Base-by-base conservation (phyloP, 2,329 filamentous ascomycete species). In the Calonectria pseudoreteaudii region DNA sequence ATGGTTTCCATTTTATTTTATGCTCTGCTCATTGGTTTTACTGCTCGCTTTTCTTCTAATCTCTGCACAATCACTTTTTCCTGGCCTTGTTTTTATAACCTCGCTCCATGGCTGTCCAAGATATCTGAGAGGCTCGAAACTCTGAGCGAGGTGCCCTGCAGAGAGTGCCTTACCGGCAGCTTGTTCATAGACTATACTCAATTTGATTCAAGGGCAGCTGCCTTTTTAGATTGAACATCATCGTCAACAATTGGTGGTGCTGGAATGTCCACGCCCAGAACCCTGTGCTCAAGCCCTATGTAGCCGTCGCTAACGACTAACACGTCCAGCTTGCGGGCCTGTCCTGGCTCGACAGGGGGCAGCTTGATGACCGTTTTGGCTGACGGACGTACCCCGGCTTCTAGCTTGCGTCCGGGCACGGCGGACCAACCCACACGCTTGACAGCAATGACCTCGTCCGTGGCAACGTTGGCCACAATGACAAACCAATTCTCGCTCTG, bases 401-500 rank as follows among this genome's bases (percentile, higher is more conserved):
- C 84, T 13, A 87, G 81, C 38, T 81, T 78, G 67, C 78, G 80
- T 44, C 74, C 80, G 26, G 68, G 77, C 36, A 70, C 72, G 44
- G 82, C 72, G 68, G 79, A 82, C 96, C 97, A 98, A 2, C 92
- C 93, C 0, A 97, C 91, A 36, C 97, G 89, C 89, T 98, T 98
- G 75, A 99, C 88, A 3, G 94, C 96, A 5, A 98, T 85, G 49
- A 98, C 89, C 78, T 98, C 95, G 73, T 96, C 95, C 9, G 86
- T 90, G 0, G 86, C 87, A 3, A 90, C 80, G 78, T 94, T 92
- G 9, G 92, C 93, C 0, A 98, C 89, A 28, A 98, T 82, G 18
- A 97, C 91, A 84, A 99, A 98, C 90, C 93, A 98, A 0, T 96
- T 96, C 81, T 99, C 97, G 0, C 92, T 97, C 84, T 99, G 97